Conservation (phyloP, 495 filamentous ascomycete genomes). For the Elaphomyces granulatus region DNA sequence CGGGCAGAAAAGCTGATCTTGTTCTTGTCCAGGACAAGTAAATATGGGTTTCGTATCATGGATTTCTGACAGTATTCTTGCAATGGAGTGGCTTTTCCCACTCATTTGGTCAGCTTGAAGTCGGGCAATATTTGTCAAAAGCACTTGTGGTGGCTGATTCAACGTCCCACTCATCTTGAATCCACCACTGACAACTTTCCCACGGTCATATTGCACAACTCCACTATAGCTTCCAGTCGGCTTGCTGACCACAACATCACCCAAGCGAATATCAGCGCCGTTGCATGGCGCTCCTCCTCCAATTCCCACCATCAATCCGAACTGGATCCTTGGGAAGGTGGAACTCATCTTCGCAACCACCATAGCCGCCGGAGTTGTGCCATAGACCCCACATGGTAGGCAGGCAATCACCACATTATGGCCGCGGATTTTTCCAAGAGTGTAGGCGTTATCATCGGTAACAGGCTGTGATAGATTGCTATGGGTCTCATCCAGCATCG, state of each 20-base stretch:
- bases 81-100: slow-evolving; percentile 4
- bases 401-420: slow-evolving; percentile 22
- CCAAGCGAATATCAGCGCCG: slow-evolving; percentile 25
- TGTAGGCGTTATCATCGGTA: slow-evolving; percentile 23
- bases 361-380: slow-evolving; percentile 13
- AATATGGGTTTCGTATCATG: slow-evolving; percentile 10
- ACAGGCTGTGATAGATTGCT: slow-evolving; percentile 4
- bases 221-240: slow-evolving; percentile 16
- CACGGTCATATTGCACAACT: slow-evolving; percentile 30
- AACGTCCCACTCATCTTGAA: slow-evolving; percentile 20
- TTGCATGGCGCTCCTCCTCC: slow-evolving; percentile 20
- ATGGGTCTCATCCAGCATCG: slow-evolving; percentile 23
- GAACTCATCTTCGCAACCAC: slow-evolving; percentile 19
- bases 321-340: slow-evolving; percentile 21
- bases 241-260: slow-evolving; percentile 31
- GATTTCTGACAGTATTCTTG: slow-evolving; percentile 4
- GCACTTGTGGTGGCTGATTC: slow-evolving; percentile 14
- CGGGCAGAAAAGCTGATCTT: slow-evolving; percentile 11
- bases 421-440: slow-evolving; percentile 17
- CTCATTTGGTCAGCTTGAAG: slow-evolving; percentile 8
- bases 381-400: slow-evolving; percentile 14
- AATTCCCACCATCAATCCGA: slow-evolving; percentile 30
- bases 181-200: slow-evolving; percentile 15
- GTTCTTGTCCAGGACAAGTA: slow-evolving; percentile 9
- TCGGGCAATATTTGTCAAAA: slow-evolving; percentile 15